Evolutionary conservation across 2,329 filamentous ascomycete genomes (phyloP), one percentile per base, ranked within the genome.

Genomic region (Colletotrichum lentis): DNA sequence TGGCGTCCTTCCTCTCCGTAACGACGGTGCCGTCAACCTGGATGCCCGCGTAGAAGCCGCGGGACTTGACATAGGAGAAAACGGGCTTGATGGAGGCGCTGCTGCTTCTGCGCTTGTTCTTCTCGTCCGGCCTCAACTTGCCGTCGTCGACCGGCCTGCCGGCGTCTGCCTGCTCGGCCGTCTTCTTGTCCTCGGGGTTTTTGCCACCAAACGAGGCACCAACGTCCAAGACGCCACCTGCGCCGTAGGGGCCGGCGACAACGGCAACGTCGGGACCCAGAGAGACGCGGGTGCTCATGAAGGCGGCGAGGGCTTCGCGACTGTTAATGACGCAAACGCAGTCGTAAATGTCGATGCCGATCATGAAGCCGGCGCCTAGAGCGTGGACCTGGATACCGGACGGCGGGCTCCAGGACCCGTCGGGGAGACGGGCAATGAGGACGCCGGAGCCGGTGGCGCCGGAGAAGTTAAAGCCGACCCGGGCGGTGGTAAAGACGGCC

Each of bases 311-410:
- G 0, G 93, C 93, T 72, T 91, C 86, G 49, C 86, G 84, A 4
- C 87, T 91, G 80, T 96, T 96, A 77, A 97, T 94, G 43, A 96
- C 91, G 27, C 94, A 88, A 3, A 97, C 92, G 73, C 92, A 96
- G 77, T 96, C 93, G 80, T 96, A 96, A 35, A 96, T 93, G 77
- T 96, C 93, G 14, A 95, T 86, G 14, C 93, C 93, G 1, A 92
- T 87, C 68, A 95, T 84, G 75, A 96, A 93, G 0, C 93, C 93
- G 1, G 93, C 86, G 4, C 91, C 92, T 1, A 92, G 86, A 0
- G 92, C 93, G 75, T 95, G 91, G 31, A 96, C 85, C 78, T 94
- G 86, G 74, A 97, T 94, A 39, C 91, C 93, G 0, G 90, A 93
- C 0, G 93, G 93, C 1, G 92, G 90, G 47, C 90, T 92, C 93